Evolutionary conservation across 1,139 yeast genomes (phyloP), one percentile per base, ranked within the genome.

Genomic region (Tardiomyces digboiensis): DNA sequence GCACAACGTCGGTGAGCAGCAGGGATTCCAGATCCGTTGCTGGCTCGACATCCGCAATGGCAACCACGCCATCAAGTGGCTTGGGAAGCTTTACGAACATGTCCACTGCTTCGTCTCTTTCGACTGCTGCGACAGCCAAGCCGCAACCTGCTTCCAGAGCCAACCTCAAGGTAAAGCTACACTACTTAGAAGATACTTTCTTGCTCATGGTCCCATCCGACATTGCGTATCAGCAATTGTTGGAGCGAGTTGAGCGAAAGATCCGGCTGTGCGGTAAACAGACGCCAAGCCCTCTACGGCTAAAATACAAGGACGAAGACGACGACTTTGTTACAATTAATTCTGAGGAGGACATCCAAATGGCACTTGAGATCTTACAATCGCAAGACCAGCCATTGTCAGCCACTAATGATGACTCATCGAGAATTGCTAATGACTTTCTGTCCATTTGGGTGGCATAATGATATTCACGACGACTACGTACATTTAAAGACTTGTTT

Each of bases 221-320:
- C 19, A 67, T 73, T 19, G 65, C 61, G 33, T 83, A 72, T 56
- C 53, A 58, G 21, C 79, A 75, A 40, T 67, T 83, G 44, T 64
- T 58, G 33, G 60, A 57, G 19, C 58, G 69, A 12, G 68, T 75
- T 12, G 68, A 69, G 49, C 65, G 68, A 43, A 74, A 73, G 52
- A 62, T 75, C 48, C 65, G 72, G 22, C 59, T 68, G 38, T 66
- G 73, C 44, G 69, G 70, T 26, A 56, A 66, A 61, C 60, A 54
- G 42, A 52, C 57, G 7, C 60, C 63, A 10, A 60, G 64, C 41
- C 72, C 67, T 36, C 59, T 74, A 38, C 75, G 81, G 56, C 71
- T 91, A 50, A 82, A 82, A 61, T 91, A 88, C 59, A 81, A 80
- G 60, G 98, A 91, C 64, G 98, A 91, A 63, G 98, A 91, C 61